Conservation (phyloP, 1,284 basidiomycete genomes). For the Peniophora sp. region DNA sequence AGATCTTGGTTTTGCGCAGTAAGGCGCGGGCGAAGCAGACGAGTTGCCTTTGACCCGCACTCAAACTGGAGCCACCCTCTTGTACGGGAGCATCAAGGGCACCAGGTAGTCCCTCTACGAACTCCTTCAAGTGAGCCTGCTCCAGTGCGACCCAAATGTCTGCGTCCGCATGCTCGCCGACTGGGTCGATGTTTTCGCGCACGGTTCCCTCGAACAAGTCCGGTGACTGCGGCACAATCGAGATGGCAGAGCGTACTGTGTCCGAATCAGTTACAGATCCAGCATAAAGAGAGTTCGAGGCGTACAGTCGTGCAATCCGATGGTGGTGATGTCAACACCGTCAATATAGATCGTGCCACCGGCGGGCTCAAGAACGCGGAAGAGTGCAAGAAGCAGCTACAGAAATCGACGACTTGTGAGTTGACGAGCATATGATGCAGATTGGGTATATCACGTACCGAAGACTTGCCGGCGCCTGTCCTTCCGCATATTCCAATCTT, state of each 20-base stretch:
- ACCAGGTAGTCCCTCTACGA: slow-evolving; percentile 64
- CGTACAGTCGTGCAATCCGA: slow-evolving; percentile 76
- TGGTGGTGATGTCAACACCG: slow-evolving; percentile 73
- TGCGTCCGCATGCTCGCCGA: slow-evolving; percentile 61
- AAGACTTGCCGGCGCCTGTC: slow-evolving; percentile 92
- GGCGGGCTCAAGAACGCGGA: slow-evolving; percentile 79
- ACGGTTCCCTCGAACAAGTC: slow-evolving; percentile 83
- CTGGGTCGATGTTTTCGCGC: slow-evolving; percentile 80
- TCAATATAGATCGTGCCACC: slow-evolving; percentile 80
- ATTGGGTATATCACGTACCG: slow-evolving; percentile 43
- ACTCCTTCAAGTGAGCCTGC: slow-evolving; percentile 65
- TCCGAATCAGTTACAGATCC: neutral
- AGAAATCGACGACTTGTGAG: neutral
- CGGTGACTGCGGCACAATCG: slow-evolving; percentile 85
- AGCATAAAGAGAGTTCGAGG: slow-evolving; percentile 9
- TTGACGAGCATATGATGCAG: neutral
- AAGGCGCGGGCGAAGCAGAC: slow-evolving; percentile 79
- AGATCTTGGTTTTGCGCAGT: slow-evolving; percentile 74
- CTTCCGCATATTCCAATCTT: slow-evolving; percentile 84
- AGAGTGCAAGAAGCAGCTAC: slow-evolving; percentile 57
- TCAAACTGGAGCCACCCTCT: slow-evolving; percentile 80
- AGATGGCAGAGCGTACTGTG: slow-evolving; percentile 64
- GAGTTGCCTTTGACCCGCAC: slow-evolving; percentile 80
- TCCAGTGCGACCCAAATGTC: slow-evolving; percentile 81
- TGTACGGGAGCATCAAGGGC: slow-evolving; percentile 71